These are phyloP conservation scores for Fraxinus ornus DNA, from an alignment of 305 asterid species.

Conservation along the genomic window DNA sequence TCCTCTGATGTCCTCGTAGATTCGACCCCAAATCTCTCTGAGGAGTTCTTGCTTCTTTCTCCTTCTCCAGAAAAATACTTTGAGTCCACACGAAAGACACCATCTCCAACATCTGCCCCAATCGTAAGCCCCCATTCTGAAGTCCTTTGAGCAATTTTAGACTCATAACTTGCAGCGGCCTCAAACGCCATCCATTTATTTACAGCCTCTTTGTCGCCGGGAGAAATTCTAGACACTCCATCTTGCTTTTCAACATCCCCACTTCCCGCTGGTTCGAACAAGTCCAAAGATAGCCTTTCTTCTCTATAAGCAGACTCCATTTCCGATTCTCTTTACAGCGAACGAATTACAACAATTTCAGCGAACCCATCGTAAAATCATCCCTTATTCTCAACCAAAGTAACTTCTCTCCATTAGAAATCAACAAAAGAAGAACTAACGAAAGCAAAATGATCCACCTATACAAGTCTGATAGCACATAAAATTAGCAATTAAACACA, in stretches of 20 bases:
- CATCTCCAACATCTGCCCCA: slow-evolving; percentile 58
- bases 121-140: slow-evolving; percentile 87
- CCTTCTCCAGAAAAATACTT: slow-evolving; percentile 46
- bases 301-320: slow-evolving; percentile 47
- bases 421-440: neutral
- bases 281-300: slow-evolving; percentile 41
- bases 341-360: slow-evolving; percentile 20
- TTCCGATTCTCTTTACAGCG: slow-evolving; percentile 12
- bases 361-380: slow-evolving; percentile 24
- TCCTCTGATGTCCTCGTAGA: slow-evolving; percentile 66
- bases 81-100: slow-evolving; percentile 45
- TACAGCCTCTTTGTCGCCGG: slow-evolving; percentile 14
- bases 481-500: neutral
- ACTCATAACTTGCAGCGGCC: slow-evolving; percentile 14
- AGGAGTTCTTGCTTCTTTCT: slow-evolving; percentile 48
- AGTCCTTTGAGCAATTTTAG: slow-evolving; percentile 60
- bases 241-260: slow-evolving; percentile 33
- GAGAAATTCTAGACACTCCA: slow-evolving; percentile 19
- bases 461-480: neutral
- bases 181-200: slow-evolving; percentile 79
- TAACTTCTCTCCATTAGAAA: slow-evolving; percentile 10
- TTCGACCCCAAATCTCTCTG: slow-evolving; percentile 41
- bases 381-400: slow-evolving; percentile 17
- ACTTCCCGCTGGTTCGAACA: slow-evolving; percentile 48
- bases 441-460: neutral